Percentiles rank a stretch among this genome's conserved stretches.
phyloP scores from a whole-genome alignment of 257 asterid species.

The Ophiorrhiza pumila region DNA sequence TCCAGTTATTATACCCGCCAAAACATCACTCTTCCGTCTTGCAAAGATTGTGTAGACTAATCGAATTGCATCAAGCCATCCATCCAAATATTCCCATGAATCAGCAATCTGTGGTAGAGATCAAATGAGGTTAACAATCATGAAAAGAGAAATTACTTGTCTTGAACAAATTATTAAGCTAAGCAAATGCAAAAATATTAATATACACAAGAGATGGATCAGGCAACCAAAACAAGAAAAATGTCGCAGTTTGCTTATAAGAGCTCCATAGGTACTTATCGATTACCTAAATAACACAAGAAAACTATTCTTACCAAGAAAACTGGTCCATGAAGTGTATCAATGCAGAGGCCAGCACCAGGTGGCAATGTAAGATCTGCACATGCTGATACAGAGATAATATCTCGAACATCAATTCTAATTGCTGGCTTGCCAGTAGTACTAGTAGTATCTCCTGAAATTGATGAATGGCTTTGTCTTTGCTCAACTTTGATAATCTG shows the following conservation, averaged over 20 bases:
- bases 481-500: constrained; percentile 63
- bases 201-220: background rate
- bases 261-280: no score
- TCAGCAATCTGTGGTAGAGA: constrained; percentile 71
- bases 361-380: constrained; percentile 96
- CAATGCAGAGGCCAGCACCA: constrained; percentile 91
- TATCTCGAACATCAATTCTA: constrained; percentile 65
- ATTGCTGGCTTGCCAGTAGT: constrained; percentile 41
- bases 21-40: constrained; percentile 87
- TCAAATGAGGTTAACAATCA: background rate
- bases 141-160: background rate
- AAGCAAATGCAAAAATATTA: background rate
- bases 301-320: constrained; percentile 50
- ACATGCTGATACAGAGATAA: constrained; percentile 71
- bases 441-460: constrained; percentile 42
- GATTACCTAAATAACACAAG: no score
- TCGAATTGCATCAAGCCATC: constrained; percentile 97
- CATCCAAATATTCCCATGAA: constrained; percentile 96
- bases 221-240: background rate
- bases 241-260: no score
- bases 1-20: constrained; percentile 86
- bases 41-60: constrained; percentile 91
- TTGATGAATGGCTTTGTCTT: constrained; percentile 61
- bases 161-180: background rate
- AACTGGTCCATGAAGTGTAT: constrained; percentile 73